Conservation (phyloP, 148 eudicot species). For the Persicaria tinctoria region DNA sequence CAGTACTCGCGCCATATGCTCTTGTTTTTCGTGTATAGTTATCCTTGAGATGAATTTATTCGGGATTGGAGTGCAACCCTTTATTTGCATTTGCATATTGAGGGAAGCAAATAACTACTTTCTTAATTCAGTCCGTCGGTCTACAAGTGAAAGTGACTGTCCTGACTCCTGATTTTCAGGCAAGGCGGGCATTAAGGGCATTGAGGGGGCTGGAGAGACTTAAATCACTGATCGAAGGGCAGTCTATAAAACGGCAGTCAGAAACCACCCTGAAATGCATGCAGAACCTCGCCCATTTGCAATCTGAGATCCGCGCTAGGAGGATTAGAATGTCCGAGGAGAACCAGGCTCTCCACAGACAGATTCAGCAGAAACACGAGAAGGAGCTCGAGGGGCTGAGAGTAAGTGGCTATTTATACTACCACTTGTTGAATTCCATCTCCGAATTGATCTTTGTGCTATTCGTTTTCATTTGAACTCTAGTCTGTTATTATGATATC, state of each 20-base stretch:
- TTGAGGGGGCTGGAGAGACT: slow-evolving; percentile 85
- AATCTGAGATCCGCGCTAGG: slow-evolving; percentile 63
- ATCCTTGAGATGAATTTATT: background rate
- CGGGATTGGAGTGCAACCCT: no score
- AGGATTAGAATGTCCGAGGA: slow-evolving; percentile 70
- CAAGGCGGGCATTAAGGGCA: slow-evolving; percentile 76
- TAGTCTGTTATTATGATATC: background rate
- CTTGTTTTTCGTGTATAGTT: background rate
- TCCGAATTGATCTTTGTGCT: background rate
- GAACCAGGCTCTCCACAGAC: slow-evolving; percentile 71
- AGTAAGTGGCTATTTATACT: slow-evolving; percentile 35
- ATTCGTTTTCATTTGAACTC: background rate
- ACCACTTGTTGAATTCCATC: no score
- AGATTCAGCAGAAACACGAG: slow-evolving; percentile 70
- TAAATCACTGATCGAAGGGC: slow-evolving; percentile 63
- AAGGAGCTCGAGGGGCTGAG: slow-evolving; percentile 57
- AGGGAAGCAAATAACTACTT: background rate
- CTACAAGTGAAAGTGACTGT: background rate
- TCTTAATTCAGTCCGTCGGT: background rate
- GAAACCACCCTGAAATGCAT: slow-evolving; percentile 66
- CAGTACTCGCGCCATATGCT: background rate
- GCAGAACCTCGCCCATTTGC: slow-evolving; percentile 86
- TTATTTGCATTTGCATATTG: background rate
- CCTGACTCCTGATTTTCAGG: slow-evolving; percentile 28
- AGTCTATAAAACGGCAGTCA: slow-evolving; percentile 82